These are phyloP conservation scores for Chaetoceros tenuissimus DNA, from an alignment of 108 stramenopile species.

Conservation along the genomic window DNA sequence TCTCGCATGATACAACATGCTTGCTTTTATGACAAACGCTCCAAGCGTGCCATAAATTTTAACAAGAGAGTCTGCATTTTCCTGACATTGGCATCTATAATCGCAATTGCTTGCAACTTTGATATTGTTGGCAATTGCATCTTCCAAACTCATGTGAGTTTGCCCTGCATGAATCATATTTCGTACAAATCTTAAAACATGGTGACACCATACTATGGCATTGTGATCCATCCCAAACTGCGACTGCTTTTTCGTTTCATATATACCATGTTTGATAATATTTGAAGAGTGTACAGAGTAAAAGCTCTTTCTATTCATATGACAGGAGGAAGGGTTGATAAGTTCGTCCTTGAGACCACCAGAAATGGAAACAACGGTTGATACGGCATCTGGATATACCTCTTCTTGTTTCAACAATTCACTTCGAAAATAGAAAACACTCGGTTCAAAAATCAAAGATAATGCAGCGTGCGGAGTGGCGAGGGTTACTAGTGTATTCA, in stretches of 20 bases:
- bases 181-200: conserved; percentile 42
- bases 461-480: conserved; percentile 55
- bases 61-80: neutral
- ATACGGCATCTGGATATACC: conserved; percentile 6
- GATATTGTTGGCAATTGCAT: neutral
- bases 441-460: conserved; percentile 52
- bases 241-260: too few species aligned
- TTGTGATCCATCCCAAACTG: conserved; percentile 72
- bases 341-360: conserved; percentile 76
- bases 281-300: neutral
- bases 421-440: conserved; percentile 28
- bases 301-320: conserved; percentile 5
- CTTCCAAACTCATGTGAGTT: neutral
- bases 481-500: conserved; percentile 46
- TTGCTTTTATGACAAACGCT: conserved; percentile 15
- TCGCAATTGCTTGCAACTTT: neutral
- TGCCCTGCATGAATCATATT: conserved; percentile 36
- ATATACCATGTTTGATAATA: neutral
- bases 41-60: neutral
- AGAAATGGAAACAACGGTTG: conserved; percentile 42
- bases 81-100: neutral
- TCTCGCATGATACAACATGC: conserved; percentile 27
- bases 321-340: conserved; percentile 52
- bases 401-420: conserved; percentile 12
- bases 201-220: conserved; percentile 79